Percentiles rank a stretch among this genome's conserved stretches.
These are phyloP conservation scores for Coemansia umbellata DNA, from an alignment of 192 early-diverging fungal species.

Conservation along the genomic window DNA sequence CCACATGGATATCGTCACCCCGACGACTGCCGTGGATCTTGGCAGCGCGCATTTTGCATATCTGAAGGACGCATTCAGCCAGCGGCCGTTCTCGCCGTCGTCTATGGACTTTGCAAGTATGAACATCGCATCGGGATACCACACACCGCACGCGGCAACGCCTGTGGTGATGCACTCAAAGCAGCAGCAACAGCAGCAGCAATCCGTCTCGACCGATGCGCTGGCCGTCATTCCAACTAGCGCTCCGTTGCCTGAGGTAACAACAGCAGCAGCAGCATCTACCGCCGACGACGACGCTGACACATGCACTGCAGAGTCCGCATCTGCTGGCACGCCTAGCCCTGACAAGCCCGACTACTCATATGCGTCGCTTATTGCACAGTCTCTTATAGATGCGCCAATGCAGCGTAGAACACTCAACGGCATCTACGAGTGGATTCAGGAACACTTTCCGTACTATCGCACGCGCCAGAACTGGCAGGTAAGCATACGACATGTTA, in stretches of 20 bases:
- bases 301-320: slow-evolving; percentile 1
- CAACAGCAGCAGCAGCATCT: slow-evolving; percentile 3
- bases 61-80: slow-evolving; percentile 34
- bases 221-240: slow-evolving; percentile 7
- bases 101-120: slow-evolving; percentile 49
- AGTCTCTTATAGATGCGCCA: slow-evolving; percentile 70
- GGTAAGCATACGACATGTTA: slow-evolving; percentile 25
- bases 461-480: slow-evolving; percentile 61
- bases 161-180: slow-evolving; percentile 20
- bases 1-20: slow-evolving; percentile 20
- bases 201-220: slow-evolving; percentile 1
- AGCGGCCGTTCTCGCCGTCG: slow-evolving; percentile 46
- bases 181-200: slow-evolving; percentile 12
- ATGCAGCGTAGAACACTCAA: slow-evolving; percentile 71
- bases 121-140: slow-evolving; percentile 48
- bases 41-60: slow-evolving; percentile 42
- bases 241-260: neutral
- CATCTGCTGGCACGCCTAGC: slow-evolving; percentile 14
- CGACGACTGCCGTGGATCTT: slow-evolving; percentile 29
- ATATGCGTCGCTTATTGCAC: slow-evolving; percentile 79
- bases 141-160: slow-evolving; percentile 40
- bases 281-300: neutral
- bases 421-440: slow-evolving; percentile 86
- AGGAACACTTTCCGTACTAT: slow-evolving; percentile 77
- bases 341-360: slow-evolving; percentile 71